Base-by-base conservation (phyloP, 1,284 basidiomycete genomes). In the Meripilus lineatus region DNA sequence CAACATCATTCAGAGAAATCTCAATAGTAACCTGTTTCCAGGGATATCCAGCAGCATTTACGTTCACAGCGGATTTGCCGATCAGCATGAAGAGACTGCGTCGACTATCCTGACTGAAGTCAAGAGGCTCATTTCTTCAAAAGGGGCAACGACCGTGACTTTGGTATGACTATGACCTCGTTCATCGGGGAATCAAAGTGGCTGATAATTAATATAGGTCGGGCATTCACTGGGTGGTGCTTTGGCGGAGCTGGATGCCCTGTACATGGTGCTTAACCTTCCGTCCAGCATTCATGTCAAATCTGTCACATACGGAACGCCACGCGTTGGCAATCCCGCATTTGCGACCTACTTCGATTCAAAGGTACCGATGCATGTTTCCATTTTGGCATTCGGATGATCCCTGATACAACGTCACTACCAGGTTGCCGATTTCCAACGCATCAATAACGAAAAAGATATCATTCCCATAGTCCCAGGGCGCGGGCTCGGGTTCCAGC, bases 31-130 rank as follows among this genome's bases (percentile, higher is more conserved):
- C 2, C 63, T 79, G 13, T 80, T 79, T 62, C 76, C 76, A 1
- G 71, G 69, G 6, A 58, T 73, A 18, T 58, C 69, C 1, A 56
- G 50, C 1, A 56, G 40, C 36, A 62, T 72, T 5, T 50, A 62
- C 39, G 70, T 72, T 7, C 78, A 79, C 47, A 51, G 62, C 28
- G 77, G 77, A 1, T 79, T 79, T 59, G 58, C 64, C 3, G 57
- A 69, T 30, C 70, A 67, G 44, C 76, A 79, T 50, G 68, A 65
- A 1, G 48, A 59, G 45, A 70, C 68, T 3, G 72, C 70, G 1
- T 14, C 44, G 1, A 51, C 56, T 11, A 65, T 75, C 45, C 61
- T 74, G 14, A 38, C 57, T 5, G 65, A 72, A 36, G 66, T 70
- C 18, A 56, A 67, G 38, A 57, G 49, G 20, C 55, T 71, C 14